Conservation (phyloP, 495 filamentous ascomycete species). For the Hyaloscypha finlandica region DNA sequence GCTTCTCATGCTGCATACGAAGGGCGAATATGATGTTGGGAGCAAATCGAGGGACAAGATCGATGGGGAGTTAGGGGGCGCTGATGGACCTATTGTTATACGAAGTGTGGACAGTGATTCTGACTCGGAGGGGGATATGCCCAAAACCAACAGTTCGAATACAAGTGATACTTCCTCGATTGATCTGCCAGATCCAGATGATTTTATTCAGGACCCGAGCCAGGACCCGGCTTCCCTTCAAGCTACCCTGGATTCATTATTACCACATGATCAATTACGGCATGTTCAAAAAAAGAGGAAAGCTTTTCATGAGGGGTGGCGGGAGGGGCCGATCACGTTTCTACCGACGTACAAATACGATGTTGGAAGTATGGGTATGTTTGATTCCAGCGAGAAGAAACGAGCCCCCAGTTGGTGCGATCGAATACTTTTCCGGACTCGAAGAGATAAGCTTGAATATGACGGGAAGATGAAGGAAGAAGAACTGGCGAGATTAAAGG, state of each 20-base stretch:
- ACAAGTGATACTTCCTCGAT: constrained; percentile 26
- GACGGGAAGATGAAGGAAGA: constrained; percentile 66
- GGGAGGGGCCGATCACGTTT: constrained; percentile 85
- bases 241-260: constrained; percentile 79
- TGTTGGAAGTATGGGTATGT: constrained; percentile 86
- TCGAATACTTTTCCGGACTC: constrained; percentile 84
- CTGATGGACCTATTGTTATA: constrained; percentile 38
- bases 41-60: constrained; percentile 27
- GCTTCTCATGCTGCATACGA: constrained; percentile 79
- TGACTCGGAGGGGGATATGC: constrained; percentile 32
- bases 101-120: constrained; percentile 36
- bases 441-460: constrained; percentile 68
- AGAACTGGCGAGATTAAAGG: constrained; percentile 65
- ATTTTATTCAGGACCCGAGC: constrained; percentile 52
- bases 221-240: constrained; percentile 64
- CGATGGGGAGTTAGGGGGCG: constrained; percentile 38
- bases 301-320: constrained; percentile 88
- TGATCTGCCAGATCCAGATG: constrained; percentile 53
- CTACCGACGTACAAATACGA: constrained; percentile 97
- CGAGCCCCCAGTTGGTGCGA: constrained; percentile 97
- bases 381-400: constrained; percentile 93
- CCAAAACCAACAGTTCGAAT: constrained; percentile 24
- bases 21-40: constrained; percentile 67
- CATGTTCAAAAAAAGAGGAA: constrained; percentile 71
- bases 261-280: constrained; percentile 88